phyloP scores from a whole-genome alignment of 2,329 filamentous ascomycete genomes.

The Arthrobotrys pseudoclavata region DNA sequence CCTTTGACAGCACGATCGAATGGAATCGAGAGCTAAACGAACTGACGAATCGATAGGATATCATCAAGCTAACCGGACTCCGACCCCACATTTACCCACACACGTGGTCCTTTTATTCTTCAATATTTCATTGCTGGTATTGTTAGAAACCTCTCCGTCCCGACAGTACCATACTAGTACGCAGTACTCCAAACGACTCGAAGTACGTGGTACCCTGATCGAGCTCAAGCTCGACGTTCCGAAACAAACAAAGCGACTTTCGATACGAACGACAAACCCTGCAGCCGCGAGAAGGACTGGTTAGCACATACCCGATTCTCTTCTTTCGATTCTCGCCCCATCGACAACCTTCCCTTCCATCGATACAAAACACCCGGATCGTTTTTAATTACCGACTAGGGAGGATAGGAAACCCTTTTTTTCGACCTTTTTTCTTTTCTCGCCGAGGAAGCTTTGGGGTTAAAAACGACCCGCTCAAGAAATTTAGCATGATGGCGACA shows the following conservation, averaged over 20 bases:
- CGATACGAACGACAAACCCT: constrained; percentile 29
- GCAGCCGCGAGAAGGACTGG: constrained; percentile 7
- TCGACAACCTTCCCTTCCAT: neutral
- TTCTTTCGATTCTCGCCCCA: neutral
- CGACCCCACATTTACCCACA: neutral
- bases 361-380: neutral
- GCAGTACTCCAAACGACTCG: too few relatives aligned
- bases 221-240: constrained; percentile 17
- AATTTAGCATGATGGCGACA: constrained; percentile 6
- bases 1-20: too few relatives aligned
- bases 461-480: neutral
- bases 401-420: too few relatives aligned
- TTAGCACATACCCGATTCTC: neutral
- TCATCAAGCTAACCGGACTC: neutral
- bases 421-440: neutral
- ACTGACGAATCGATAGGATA: neutral
- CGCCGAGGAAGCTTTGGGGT: neutral
- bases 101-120: neutral
- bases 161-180: too few relatives aligned
- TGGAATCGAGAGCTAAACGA: neutral
- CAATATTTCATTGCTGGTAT: neutral
- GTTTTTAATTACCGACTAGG: too few relatives aligned
- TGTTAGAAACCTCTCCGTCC: too few relatives aligned
- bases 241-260: constrained; percentile 39
- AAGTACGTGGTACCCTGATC: neutral